phyloP scores from a whole-genome alignment of 148 eudicot genomes.

The Arctostaphylos glauca region DNA sequence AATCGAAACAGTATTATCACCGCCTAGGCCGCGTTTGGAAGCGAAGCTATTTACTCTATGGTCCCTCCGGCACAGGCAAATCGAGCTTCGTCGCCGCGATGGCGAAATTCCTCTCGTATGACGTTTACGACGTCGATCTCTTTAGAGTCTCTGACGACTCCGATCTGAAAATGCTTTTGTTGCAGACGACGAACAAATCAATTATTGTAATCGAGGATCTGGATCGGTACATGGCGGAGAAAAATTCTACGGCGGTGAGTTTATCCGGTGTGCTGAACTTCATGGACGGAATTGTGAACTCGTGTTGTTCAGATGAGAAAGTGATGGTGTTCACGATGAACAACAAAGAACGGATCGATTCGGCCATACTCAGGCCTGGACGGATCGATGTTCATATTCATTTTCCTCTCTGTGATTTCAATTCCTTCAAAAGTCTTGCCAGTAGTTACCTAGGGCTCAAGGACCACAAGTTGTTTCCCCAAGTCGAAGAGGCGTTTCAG shows the following conservation, averaged over 20 bases:
- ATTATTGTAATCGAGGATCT: conserved; percentile 73
- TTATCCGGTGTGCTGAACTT: conserved; percentile 66
- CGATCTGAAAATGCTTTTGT: conserved; percentile 55
- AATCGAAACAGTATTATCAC: conserved; percentile 70
- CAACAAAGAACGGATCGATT: conserved; percentile 59
- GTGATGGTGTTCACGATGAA: conserved; percentile 82
- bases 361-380: conserved; percentile 68
- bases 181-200: conserved; percentile 53
- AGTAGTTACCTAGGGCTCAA: conserved; percentile 63
- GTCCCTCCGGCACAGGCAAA: conserved; percentile 96
- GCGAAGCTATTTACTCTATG: conserved; percentile 78
- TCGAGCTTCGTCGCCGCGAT: conserved; percentile 84
- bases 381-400: conserved; percentile 83
- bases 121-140: conserved; percentile 73
- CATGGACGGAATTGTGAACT: conserved; percentile 80
- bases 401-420: conserved; percentile 75
- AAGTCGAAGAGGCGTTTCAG: conserved; percentile 73
- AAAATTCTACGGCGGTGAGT: conserved; percentile 22
- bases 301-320: conserved; percentile 64
- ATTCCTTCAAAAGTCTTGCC: conserved; percentile 64
- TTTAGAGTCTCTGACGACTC: conserved; percentile 48
- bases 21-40: conserved; percentile 84
- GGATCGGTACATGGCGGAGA: conserved; percentile 40
- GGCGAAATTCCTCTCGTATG: conserved; percentile 57
- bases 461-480: conserved; percentile 79